Evolutionary conservation across 257 asterid species (phyloP).

Genomic region (Nicotiana noctiflora): DNA sequence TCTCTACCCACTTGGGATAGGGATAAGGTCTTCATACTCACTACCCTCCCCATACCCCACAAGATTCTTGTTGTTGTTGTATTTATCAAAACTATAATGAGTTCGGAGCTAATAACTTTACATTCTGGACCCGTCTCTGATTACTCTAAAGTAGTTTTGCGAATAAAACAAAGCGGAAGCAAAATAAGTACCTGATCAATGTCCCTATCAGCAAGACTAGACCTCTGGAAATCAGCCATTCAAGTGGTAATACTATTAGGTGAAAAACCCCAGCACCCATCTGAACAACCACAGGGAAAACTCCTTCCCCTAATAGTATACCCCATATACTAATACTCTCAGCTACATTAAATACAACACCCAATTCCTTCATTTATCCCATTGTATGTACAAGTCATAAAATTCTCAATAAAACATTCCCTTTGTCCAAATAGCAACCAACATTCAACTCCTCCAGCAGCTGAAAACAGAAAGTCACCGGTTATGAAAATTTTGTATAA

Average conservation of each 20-base stretch:
- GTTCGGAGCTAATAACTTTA: no score
- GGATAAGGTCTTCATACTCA: no score
- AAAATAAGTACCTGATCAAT: conserved; percentile 57
- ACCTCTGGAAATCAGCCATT: conserved; percentile 91
- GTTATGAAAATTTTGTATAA: not conserved
- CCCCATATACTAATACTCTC: conserved; percentile 33
- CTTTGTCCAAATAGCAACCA: conserved; percentile 9
- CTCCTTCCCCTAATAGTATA: conserved; percentile 29
- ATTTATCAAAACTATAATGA: no score
- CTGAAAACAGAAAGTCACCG: not conserved
- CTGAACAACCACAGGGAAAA: conserved; percentile 34
- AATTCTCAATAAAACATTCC: not conserved
- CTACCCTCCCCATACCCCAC: no score
- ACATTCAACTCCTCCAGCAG: conserved; percentile 1
- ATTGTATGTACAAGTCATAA: conserved; percentile 2
- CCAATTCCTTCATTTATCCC: conserved; percentile 38
- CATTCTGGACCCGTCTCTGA: not conserved
- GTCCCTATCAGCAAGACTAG: conserved; percentile 68
- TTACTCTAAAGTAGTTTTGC: not conserved
- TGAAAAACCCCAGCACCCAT: conserved; percentile 60
- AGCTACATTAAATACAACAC: conserved; percentile 20
- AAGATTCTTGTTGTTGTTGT: no score
- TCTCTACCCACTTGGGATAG: no score
- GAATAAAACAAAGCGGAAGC: not conserved
- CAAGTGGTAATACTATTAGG: conserved; percentile 52